A percentile compares a stretch with the other conserved stretches of the same genome.
Evolutionary conservation across 495 filamentous ascomycete genomes (phyloP).

Genomic region (Xylaria bambusicola): DNA sequence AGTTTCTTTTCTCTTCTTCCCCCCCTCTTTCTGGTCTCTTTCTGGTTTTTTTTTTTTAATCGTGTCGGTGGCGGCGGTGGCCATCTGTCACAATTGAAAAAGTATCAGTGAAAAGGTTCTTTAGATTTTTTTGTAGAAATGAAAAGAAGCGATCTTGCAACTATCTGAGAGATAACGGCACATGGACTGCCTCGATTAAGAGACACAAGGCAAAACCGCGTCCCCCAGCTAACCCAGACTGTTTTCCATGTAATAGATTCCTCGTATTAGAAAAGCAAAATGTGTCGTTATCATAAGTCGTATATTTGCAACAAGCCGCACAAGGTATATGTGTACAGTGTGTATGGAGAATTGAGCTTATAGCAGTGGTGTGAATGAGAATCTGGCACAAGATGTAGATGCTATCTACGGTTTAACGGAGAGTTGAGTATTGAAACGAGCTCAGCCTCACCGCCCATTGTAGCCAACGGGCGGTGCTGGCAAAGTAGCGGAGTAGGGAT

Average conservation of each 20-base stretch:
- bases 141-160: conserved; percentile 19
- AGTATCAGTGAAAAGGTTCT: conserved; percentile 31
- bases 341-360: background rate
- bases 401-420: conserved; percentile 1
- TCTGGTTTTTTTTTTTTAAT: background rate
- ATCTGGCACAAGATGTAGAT: background rate
- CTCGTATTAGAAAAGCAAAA: background rate
- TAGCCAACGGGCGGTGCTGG: conserved; percentile 47
- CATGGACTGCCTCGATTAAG: conserved; percentile 1
- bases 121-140: conserved; percentile 18
- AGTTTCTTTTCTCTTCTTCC: too few species aligned
- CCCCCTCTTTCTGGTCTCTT: background rate
- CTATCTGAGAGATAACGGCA: conserved; percentile 21
- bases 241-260: background rate
- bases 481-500: conserved; percentile 50
- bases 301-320: background rate
- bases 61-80: conserved; percentile 34
- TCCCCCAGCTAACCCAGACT: background rate
- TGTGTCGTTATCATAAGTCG: conserved; percentile 1
- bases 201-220: background rate
- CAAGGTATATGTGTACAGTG: background rate
- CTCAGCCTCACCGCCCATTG: conserved; percentile 36
- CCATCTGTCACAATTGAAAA: conserved; percentile 39
- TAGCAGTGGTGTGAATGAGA: background rate
- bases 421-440: background rate